A percentile compares a stretch with the other conserved stretches of the same genome.
phyloP scores from a whole-genome alignment of 768 basidiomycete genomes.

The Phallus indusiatus region DNA sequence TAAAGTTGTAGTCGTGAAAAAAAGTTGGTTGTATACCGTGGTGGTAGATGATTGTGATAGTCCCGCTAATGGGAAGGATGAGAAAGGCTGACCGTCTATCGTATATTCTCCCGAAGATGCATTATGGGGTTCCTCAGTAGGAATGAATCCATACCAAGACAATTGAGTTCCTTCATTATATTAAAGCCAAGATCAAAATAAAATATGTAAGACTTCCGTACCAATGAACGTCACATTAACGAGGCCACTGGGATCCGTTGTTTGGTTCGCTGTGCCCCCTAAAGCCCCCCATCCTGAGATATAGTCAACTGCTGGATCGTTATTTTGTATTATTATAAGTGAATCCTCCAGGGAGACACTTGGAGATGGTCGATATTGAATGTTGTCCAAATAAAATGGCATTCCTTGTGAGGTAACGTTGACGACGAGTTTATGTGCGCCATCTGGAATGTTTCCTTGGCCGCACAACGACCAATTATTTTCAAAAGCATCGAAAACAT shows the following conservation, averaged over 20 bases:
- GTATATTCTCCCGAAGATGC: not conserved
- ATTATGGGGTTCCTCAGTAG: not conserved
- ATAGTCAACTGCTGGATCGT: not conserved
- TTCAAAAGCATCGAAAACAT: not conserved
- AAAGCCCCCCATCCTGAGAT: not conserved
- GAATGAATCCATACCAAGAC: not conserved
- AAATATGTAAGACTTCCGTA: too few species aligned
- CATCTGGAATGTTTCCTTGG: not conserved
- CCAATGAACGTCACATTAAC: not conserved
- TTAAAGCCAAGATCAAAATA: not conserved
- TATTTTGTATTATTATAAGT: not conserved
- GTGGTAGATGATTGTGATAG: not conserved
- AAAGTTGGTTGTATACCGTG: not conserved
- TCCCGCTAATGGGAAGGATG: not conserved
- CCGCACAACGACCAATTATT: not conserved
- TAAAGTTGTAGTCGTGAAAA: not conserved
- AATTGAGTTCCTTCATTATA: not conserved
- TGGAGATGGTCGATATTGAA: not conserved
- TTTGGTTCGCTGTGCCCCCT: not conserved
- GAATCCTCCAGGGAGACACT: not conserved
- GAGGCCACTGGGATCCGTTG: not conserved
- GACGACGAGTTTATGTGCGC: not conserved
- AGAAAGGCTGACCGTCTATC: not conserved
- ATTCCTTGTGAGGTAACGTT: not conserved
- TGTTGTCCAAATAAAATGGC: not conserved